These are phyloP conservation scores for Microascus cirrosus DNA, from an alignment of 2,329 filamentous ascomycete genomes.

Conservation along the genomic window DNA sequence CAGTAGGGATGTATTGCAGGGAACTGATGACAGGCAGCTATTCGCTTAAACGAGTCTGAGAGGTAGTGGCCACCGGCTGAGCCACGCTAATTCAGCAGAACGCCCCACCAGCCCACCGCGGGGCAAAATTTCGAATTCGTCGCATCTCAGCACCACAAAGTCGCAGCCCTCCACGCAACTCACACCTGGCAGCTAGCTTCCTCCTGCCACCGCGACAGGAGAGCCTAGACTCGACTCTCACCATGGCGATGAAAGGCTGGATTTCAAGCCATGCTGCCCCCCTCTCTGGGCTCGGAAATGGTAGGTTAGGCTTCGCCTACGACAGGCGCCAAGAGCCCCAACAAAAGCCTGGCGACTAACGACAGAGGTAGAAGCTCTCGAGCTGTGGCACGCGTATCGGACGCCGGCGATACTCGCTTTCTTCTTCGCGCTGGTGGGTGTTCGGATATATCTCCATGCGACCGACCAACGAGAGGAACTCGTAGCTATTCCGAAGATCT, in stretches of 20 bases:
- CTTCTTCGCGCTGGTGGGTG: slow-evolving; percentile 23
- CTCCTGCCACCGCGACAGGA: not conserved
- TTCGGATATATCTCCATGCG: slow-evolving; percentile 30
- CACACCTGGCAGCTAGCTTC: not conserved
- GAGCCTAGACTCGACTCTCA: not conserved
- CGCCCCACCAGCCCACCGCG: too few species aligned
- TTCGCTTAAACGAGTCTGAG: too few species aligned
- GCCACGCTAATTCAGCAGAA: too few species aligned
- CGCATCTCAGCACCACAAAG: not conserved
- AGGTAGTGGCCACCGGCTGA: too few species aligned
- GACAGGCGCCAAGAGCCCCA: too few species aligned
- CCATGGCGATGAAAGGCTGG: not conserved
- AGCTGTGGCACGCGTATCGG: slow-evolving; percentile 34
- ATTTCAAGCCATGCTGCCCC: not conserved
- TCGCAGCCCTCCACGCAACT: not conserved
- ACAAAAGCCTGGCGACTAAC: not conserved
- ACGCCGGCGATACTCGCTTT: slow-evolving; percentile 28
- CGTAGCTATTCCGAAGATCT: slow-evolving; percentile 23
- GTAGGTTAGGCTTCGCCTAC: not conserved
- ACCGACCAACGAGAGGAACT: slow-evolving; percentile 21
- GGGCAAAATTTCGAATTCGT: too few species aligned
- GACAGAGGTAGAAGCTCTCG: slow-evolving; percentile 20
- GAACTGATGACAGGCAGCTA: too few species aligned
- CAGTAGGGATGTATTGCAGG: too few species aligned
- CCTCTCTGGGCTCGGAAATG: not conserved